Conservation (phyloP, 2,329 filamentous ascomycete genomes). For the Trichoderma lentiforme region DNA sequence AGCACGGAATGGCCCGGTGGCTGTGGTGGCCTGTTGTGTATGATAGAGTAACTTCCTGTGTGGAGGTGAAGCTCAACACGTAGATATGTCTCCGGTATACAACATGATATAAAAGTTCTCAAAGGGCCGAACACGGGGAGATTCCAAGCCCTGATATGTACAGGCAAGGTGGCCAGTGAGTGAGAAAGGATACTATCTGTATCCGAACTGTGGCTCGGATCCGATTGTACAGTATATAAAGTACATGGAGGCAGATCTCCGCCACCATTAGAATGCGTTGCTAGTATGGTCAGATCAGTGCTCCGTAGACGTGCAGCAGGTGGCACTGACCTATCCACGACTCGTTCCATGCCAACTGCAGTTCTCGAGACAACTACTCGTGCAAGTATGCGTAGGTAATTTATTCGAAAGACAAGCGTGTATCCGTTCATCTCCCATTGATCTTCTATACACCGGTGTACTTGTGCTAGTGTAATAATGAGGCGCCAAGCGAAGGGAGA, state of each 20-base stretch:
- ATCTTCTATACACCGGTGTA: background rate
- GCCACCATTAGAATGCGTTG: background rate
- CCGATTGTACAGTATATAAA: background rate
- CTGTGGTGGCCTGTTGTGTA: background rate
- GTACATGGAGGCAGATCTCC: background rate
- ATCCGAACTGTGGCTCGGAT: background rate
- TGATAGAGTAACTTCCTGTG: background rate
- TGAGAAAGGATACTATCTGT: background rate
- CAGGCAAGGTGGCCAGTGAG: background rate
- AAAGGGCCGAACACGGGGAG: background rate
- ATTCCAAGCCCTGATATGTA: background rate
- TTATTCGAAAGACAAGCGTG: background rate
- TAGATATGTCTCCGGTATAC: background rate
- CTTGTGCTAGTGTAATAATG: background rate
- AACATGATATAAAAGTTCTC: background rate
- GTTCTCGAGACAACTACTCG: background rate
- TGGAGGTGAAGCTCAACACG: background rate
- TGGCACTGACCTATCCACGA: background rate
- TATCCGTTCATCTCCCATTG: background rate
- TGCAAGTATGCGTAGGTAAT: background rate
- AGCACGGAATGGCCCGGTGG: background rate
- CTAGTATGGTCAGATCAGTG: background rate
- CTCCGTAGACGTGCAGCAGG: constrained; percentile 8
- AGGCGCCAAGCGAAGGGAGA: background rate
- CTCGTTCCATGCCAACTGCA: background rate